A percentile compares a stretch with the other conserved stretches of the same genome.
phyloP scores from a whole-genome alignment of 2,329 filamentous ascomycete genomes.

The Coniochaeta hoffmannii region DNA sequence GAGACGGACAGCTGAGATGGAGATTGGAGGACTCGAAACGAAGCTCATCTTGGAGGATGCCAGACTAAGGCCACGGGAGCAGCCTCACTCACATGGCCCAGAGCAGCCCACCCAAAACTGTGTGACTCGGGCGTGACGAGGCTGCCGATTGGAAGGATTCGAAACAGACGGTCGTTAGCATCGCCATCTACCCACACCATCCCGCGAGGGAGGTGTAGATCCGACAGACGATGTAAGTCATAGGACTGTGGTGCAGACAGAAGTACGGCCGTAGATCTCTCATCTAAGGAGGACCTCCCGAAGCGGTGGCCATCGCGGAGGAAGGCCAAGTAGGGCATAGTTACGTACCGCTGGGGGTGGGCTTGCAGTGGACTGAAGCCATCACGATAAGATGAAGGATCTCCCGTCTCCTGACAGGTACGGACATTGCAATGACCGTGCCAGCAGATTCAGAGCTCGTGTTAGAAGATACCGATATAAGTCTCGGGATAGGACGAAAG shows the following conservation, averaged over 20 bases:
- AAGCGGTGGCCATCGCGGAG: too few species aligned
- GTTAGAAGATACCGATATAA: too few species aligned
- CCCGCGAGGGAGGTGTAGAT: not conserved
- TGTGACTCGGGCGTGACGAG: not conserved
- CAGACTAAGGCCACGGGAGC: not conserved
- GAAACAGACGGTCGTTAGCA: not conserved
- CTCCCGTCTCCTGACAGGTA: too few species aligned
- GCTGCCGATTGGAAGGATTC: slow-evolving; percentile 1
- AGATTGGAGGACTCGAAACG: not conserved
- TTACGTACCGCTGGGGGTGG: not conserved
- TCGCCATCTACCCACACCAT: not conserved
- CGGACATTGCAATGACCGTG: too few species aligned
- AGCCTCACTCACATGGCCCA: not conserved
- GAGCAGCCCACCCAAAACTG: not conserved
- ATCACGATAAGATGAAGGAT: not conserved
- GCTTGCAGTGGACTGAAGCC: not conserved
- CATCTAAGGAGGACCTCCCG: too few species aligned
- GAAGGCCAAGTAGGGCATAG: too few species aligned
- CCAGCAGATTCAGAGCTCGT: not conserved
- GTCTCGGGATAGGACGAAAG: too few species aligned
- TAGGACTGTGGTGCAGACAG: not conserved
- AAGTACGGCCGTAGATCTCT: not conserved
- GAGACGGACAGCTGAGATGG: not conserved
- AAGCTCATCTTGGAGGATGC: not conserved
- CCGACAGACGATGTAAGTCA: not conserved